Conservation (phyloP, 1,284 basidiomycete genomes). For the Heterobasidion annosum region DNA sequence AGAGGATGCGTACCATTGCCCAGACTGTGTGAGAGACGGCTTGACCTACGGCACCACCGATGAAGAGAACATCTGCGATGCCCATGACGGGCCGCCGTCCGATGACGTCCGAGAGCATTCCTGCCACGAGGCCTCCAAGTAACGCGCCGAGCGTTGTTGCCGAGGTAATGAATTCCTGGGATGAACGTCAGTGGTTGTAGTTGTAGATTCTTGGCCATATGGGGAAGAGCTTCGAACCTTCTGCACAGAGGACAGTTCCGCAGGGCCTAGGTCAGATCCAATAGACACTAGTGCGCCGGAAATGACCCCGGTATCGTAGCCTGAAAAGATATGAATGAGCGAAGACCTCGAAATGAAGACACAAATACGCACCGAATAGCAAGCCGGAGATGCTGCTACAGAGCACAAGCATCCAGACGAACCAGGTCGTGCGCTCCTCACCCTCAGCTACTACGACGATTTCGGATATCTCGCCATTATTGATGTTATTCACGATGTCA, state of each 20-base stretch:
- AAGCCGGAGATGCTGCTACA: constrained; percentile 69
- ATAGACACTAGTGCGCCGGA: constrained; percentile 73
- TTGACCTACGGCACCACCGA: constrained; percentile 64
- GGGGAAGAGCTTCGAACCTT: constrained; percentile 33
- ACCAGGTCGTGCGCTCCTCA: constrained; percentile 61
- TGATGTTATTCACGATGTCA: constrained; percentile 2
- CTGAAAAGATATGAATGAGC: constrained; percentile 23
- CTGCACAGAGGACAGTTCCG: constrained; percentile 49
- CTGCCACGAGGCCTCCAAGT: constrained; percentile 63
- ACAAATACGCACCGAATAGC: constrained; percentile 52
- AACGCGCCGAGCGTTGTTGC: constrained; percentile 76
- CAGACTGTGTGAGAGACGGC: constrained; percentile 60
- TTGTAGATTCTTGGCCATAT: background rate
- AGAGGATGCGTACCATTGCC: constrained; percentile 46
- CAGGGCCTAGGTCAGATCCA: constrained; percentile 55
- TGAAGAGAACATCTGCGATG: constrained; percentile 69
- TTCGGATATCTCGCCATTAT: constrained; percentile 8
- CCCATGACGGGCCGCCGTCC: constrained; percentile 62
- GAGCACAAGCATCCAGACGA: constrained; percentile 60
- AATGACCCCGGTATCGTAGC: constrained; percentile 77
- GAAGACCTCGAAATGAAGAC: background rate
- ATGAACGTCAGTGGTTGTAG: background rate
- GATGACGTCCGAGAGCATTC: constrained; percentile 65
- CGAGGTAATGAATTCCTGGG: constrained; percentile 72
- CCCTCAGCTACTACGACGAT: constrained; percentile 10